Percentiles rank a stretch among this genome's conserved stretches.
Conservation (phyloP, 768 basidiomycete species). For the Panaeolus cyanescens region DNA sequence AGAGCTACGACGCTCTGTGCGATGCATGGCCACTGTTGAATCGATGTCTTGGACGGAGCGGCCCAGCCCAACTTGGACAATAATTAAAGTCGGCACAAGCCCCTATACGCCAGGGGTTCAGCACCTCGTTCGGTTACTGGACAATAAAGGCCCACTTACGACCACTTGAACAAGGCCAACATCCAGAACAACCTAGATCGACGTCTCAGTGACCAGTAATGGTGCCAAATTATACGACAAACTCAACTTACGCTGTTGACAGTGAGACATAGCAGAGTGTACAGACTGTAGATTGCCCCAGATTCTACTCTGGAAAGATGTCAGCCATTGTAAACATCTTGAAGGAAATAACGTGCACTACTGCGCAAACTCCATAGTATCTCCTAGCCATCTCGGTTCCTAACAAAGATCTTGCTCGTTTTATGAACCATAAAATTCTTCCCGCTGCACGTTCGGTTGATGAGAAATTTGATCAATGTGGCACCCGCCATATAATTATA, state of each 20-base stretch:
- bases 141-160: slow-evolving; percentile 10
- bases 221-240: neutral
- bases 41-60: neutral
- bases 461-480: neutral
- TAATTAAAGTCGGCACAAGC: slow-evolving; percentile 25
- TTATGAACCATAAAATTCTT: slow-evolving; percentile 16
- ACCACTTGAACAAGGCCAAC: slow-evolving; percentile 22
- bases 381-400: slow-evolving; percentile 14
- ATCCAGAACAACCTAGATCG: slow-evolving; percentile 17
- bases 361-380: slow-evolving; percentile 13
- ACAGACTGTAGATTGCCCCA: slow-evolving; percentile 18
- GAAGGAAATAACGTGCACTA: slow-evolving; percentile 11
- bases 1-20: neutral
- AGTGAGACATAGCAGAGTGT: slow-evolving; percentile 18
- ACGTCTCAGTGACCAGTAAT: neutral
- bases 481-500: too few relatives aligned
- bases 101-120: slow-evolving; percentile 10
- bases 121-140: neutral
- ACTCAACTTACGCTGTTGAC: slow-evolving; percentile 14
- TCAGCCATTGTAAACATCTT: neutral
- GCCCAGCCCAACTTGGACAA: slow-evolving; percentile 19
- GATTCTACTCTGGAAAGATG: slow-evolving; percentile 19
- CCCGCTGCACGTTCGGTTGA: slow-evolving; percentile 7
- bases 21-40: neutral
- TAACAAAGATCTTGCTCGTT: slow-evolving; percentile 14